Base-by-base conservation (phyloP, 2,329 filamentous ascomycete genomes). In the Trichoderma harzianum region DNA sequence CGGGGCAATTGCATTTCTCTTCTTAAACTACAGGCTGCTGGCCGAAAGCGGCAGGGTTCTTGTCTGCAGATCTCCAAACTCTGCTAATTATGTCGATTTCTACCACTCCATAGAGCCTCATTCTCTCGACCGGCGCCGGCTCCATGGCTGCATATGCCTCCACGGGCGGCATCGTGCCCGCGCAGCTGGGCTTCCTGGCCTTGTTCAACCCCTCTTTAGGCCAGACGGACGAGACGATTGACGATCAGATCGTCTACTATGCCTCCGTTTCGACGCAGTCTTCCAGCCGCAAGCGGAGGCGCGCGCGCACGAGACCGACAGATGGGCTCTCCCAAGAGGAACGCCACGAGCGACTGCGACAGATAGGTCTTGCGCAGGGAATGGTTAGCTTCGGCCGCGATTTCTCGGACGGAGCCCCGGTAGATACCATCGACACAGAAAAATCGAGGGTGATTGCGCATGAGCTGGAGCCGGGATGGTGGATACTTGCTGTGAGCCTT, bases 281-380 rank as follows among this genome's bases (percentile, higher is more conserved):
- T 36, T 75, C 80, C 39, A 53, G 55, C 28, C 82, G 80, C 64
- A 83, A 82, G 71, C 82, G 82, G 32, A 80, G 84, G 75, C 81
- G 85, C 76, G 80, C 82, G 8, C 81, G 80, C 34, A 80, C 81
- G 32, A 81, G 82, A 21, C 83, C 84, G 1, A 84, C 81, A 14
- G 83, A 84, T 36, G 79, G 80, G 67, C 74, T 87, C 32, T 86
- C 86, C 2, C 82, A 88, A 63, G 90, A 93, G 75, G 90, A 94
- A 78, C 89, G 90, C 78, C 96, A 98, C 81, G 93, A 97, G 83
- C 92, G 91, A 76, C 85, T 98, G 77, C 89, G 96, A 75, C 95
- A 98, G 85, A 94, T 99, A 79, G 96, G 96, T 47, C 89, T 99
- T 74, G 96, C 96, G 53, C 96, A 99, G 84, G 96, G 95, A 79